A percentile compares a stretch with the other conserved stretches of the same genome.
Conservation (phyloP, 1,284 basidiomycete species). For the Omphalotus olearius region DNA sequence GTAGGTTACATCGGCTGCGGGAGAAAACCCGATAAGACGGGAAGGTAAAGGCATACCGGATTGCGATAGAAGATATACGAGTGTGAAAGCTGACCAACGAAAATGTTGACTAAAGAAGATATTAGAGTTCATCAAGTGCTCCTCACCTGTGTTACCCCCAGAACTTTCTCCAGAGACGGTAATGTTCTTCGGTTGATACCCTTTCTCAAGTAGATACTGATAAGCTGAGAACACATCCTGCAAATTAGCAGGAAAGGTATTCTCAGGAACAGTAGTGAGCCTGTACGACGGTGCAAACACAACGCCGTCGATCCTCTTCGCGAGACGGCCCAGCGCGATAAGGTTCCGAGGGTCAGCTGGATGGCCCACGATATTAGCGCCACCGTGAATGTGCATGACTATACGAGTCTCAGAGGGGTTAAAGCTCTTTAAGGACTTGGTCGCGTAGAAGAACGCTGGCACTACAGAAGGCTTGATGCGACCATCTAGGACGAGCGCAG, state of each 20-base stretch:
- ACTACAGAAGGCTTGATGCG: too few species aligned
- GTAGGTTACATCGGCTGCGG: neutral
- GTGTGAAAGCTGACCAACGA: neutral
- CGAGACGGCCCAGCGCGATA: neutral
- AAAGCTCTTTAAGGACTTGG: too few species aligned
- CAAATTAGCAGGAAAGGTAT: neutral
- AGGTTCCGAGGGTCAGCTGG: neutral
- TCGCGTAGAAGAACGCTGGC: too few species aligned
- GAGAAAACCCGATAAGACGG: neutral
- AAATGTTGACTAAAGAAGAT: neutral
- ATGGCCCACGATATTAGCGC: neutral
- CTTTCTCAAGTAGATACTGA: neutral
- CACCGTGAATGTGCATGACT: neutral
- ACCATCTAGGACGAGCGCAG: too few species aligned
- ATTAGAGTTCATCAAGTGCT: neutral
- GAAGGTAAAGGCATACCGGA: neutral
- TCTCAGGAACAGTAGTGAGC: neutral
- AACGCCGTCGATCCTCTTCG: neutral
- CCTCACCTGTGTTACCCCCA: neutral
- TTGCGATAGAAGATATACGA: neutral
- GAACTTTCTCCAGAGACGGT: neutral
- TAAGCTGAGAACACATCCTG: neutral
- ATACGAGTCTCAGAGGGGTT: too few species aligned
- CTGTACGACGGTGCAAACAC: neutral
- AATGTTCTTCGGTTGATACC: neutral